These are phyloP conservation scores for Blepharisma stoltei DNA, from an alignment of 73 alveolate genomes.

Conservation along the genomic window DNA sequence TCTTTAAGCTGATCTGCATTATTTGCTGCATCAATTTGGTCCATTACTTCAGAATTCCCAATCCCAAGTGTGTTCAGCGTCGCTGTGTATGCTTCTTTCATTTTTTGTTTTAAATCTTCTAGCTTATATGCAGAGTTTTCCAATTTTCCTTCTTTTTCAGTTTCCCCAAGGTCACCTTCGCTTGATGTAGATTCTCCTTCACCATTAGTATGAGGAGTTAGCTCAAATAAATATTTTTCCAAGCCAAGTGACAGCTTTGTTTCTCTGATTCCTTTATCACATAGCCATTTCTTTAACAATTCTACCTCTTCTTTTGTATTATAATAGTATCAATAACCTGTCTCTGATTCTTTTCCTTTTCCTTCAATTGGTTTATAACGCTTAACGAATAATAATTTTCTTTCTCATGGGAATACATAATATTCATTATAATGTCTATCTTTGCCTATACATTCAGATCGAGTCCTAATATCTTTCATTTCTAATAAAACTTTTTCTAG, in stretches of 20 bases:
- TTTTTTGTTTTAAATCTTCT: no score
- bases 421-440: not conserved
- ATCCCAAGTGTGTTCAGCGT: no score
- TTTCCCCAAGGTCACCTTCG: no score
- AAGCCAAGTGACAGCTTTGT: not conserved
- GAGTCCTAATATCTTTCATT: not conserved
- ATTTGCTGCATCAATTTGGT: not conserved
- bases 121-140: no score
- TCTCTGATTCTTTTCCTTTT: not conserved
- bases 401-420: conserved; percentile 11
- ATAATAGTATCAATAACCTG: not conserved
- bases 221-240: not conserved
- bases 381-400: not conserved
- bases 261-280: conserved; percentile 16
- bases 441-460: not conserved
- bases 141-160: no score
- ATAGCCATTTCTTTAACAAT: not conserved
- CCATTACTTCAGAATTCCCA: no score
- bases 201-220: no score
- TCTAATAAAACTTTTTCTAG: not conserved
- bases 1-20: not conserved
- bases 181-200: no score
- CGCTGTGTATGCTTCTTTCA: no score
- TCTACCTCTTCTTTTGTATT: not conserved
- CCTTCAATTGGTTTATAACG: not conserved